These are phyloP conservation scores for Hygrophila difformis DNA, from an alignment of 257 asterid genomes.

Conservation along the genomic window DNA sequence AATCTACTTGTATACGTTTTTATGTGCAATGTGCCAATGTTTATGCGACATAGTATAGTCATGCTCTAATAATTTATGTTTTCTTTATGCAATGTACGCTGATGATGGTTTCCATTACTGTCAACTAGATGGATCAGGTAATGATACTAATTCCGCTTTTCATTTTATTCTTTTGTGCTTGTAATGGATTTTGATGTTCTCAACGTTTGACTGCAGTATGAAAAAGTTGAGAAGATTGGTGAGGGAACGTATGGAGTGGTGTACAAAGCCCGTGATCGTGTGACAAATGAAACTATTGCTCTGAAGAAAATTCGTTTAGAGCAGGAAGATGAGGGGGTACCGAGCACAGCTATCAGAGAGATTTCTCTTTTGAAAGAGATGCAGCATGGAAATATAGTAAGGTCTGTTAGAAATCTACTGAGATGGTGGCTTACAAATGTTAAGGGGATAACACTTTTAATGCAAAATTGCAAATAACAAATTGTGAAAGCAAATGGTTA, in stretches of 20 bases:
- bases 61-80: too few relatives aligned
- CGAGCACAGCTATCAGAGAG: conserved; percentile 76
- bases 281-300: conserved; percentile 66
- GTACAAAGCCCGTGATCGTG: conserved; percentile 65
- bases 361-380: conserved; percentile 73
- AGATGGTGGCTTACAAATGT: not conserved
- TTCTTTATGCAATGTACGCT: too few relatives aligned
- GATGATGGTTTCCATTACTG: too few relatives aligned
- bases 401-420: conserved; percentile 20
- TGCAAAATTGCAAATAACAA: conserved; percentile 3
- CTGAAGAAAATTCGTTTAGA: conserved; percentile 72
- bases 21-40: too few relatives aligned
- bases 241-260: conserved; percentile 82
- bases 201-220: conserved; percentile 35
- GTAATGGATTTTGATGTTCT: conserved; percentile 15
- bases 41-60: too few relatives aligned
- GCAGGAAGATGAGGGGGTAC: conserved; percentile 88
- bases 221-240: conserved; percentile 77
- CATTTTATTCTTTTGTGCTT: not conserved
- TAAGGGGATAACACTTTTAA: not conserved
- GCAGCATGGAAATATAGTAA: conserved; percentile 73
- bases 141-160: conserved; percentile 3
- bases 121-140: conserved; percentile 75
- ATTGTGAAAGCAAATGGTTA: not conserved
- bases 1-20: too few relatives aligned